Conservation (phyloP, 2,329 filamentous ascomycete species). For the Ophiocordyceps robertsii region DNA sequence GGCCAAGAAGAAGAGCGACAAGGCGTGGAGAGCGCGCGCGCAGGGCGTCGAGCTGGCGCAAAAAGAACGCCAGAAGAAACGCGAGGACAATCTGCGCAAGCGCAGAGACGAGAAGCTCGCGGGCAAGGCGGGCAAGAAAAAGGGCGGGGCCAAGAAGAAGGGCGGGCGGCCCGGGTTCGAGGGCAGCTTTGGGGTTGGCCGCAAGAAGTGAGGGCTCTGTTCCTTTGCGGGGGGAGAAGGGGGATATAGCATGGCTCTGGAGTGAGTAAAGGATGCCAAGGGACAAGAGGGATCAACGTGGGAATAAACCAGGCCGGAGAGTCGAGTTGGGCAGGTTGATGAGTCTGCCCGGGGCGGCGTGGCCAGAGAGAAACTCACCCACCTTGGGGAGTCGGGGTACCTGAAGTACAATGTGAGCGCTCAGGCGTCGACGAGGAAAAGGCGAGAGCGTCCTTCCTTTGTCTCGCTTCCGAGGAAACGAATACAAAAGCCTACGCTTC, state of each 20-base stretch:
- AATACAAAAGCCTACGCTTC: too few relatives aligned
- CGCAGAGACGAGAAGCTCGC: conserved; percentile 58
- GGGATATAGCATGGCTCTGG: too few relatives aligned
- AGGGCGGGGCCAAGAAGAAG: conserved; percentile 31
- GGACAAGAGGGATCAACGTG: too few relatives aligned
- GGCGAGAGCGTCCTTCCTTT: too few relatives aligned
- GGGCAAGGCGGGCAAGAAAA: conserved; percentile 47
- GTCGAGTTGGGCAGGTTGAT: neutral
- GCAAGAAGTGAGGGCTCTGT: conserved; percentile 25
- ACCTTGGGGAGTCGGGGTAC: too few relatives aligned
- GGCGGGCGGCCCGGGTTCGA: conserved; percentile 54
- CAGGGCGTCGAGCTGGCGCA: conserved; percentile 63
- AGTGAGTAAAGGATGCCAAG: neutral
- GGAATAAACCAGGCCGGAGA: neutral
- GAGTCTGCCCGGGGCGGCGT: too few relatives aligned
- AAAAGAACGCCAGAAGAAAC: conserved; percentile 69
- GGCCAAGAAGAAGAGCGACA: conserved; percentile 80
- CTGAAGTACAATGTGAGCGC: too few relatives aligned
- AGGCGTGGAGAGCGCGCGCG: conserved; percentile 67
- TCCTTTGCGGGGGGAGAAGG: neutral
- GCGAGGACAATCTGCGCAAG: conserved; percentile 64
- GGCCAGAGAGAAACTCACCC: neutral
- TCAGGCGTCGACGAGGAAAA: too few relatives aligned
- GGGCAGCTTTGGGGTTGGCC: conserved; percentile 47
- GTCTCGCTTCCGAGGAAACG: too few relatives aligned